Conservation (phyloP, 768 basidiomycete species). For the Panellus pusillus region DNA sequence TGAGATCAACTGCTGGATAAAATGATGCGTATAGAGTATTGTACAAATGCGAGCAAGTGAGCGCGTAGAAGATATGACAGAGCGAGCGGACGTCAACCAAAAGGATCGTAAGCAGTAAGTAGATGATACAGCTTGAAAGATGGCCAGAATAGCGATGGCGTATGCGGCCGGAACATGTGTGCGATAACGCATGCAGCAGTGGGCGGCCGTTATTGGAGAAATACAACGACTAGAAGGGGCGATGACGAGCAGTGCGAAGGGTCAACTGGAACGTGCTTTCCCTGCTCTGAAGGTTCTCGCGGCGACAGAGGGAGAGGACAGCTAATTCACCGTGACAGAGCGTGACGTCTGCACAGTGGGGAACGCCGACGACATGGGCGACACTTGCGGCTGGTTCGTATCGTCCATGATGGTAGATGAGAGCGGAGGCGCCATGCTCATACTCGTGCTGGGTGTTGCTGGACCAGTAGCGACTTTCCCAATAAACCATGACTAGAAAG, state of each 20-base stretch:
- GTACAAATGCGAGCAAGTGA: constrained; percentile 17
- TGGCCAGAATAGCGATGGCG: no score
- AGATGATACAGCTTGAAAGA: background rate
- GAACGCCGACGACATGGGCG: constrained; percentile 85
- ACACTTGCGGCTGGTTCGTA: constrained; percentile 52
- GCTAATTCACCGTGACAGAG: constrained; percentile 27
- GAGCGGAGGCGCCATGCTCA: constrained; percentile 25
- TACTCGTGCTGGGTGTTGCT: constrained; percentile 43
- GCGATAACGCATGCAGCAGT: no score
- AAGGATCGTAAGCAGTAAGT: background rate
- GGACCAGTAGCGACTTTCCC: constrained; percentile 69
- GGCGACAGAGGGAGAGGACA: background rate
- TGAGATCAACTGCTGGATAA: constrained; percentile 3
- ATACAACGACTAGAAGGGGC: no score
- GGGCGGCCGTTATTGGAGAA: no score
- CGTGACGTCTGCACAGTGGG: constrained; percentile 49
- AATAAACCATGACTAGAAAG: constrained; percentile 84
- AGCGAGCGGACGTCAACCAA: background rate
- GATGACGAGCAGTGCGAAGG: no score
- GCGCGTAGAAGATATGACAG: background rate
- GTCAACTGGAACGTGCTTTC: no score
- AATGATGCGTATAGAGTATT: constrained; percentile 10
- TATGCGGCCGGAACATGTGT: no score
- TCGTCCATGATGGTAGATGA: constrained; percentile 36
- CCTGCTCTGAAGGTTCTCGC: background rate